These are phyloP conservation scores for Pleurozium schreberi DNA, from an alignment of 225 moss, liverwort and hornwort genomes.

Conservation along the genomic window DNA sequence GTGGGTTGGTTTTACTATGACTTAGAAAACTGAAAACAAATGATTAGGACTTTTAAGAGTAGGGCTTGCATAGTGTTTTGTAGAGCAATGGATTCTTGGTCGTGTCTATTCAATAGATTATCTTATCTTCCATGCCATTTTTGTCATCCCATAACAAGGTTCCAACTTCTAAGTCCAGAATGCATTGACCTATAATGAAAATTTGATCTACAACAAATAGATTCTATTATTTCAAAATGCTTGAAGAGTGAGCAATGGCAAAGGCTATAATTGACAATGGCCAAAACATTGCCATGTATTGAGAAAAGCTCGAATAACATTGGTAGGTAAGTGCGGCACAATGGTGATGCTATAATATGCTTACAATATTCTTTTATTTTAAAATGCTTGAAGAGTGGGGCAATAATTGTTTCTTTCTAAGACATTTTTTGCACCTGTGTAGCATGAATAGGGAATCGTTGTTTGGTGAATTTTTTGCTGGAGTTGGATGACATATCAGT, in stretches of 20 bases:
- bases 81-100: background rate
- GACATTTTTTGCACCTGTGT: no score
- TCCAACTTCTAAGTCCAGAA: background rate
- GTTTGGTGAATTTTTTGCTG: no score
- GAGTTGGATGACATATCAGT: no score
- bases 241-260: background rate
- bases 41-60: background rate
- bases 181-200: background rate
- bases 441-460: no score
- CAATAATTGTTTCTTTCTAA: no score
- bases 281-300: background rate
- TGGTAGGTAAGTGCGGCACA: no score
- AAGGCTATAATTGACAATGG: background rate
- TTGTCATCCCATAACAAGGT: background rate
- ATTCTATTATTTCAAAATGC: background rate
- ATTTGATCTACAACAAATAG: rapidly evolving
- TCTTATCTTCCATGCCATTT: background rate
- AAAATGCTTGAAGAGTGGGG: no score
- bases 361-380: background rate
- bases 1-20: background rate
- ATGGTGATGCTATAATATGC: no score
- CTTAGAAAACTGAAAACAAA: background rate
- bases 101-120: background rate
- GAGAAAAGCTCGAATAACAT: background rate
- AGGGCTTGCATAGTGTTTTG: background rate